Evolutionary conservation across 2,329 filamentous ascomycete species (phyloP).

Genomic region (Colletotrichum cordylinicola): DNA sequence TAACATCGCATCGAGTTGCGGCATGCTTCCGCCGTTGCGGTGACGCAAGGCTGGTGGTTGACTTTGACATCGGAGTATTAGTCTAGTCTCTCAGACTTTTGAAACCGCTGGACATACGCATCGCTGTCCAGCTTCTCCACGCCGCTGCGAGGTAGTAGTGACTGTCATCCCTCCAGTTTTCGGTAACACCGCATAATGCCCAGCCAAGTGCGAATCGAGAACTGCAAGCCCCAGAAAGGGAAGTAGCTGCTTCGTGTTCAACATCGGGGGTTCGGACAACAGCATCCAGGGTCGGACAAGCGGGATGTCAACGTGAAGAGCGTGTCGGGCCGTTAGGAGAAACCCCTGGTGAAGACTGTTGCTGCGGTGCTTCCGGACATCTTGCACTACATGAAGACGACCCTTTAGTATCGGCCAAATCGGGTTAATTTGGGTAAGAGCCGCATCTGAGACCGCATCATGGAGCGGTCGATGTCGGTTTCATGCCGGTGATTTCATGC

Average conservation of each 20-base stretch:
- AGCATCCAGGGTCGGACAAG: slow-evolving; percentile 1
- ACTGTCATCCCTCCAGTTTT: neutral
- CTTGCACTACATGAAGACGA: neutral
- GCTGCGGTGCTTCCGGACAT: neutral
- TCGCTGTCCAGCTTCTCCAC: neutral
- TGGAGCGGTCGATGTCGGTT: neutral
- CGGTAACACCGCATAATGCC: neutral
- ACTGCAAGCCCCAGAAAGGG: neutral
- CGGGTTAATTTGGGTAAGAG: neutral
- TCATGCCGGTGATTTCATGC: neutral
- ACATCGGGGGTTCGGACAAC: neutral
- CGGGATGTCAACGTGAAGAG: neutral
- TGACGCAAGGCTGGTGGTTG: neutral
- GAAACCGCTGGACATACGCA: neutral
- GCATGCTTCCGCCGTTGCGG: neutral
- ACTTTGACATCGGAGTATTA: neutral
- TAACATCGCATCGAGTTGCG: neutral
- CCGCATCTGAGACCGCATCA: neutral
- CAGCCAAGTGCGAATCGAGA: neutral
- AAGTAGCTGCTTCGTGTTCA: neutral
- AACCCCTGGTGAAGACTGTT: neutral
- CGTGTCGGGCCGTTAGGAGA: neutral
- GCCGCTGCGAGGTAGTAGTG: neutral
- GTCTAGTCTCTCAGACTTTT: neutral
- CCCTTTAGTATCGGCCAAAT: neutral